Evolutionary conservation across 1,139 yeast species (phyloP), one percentile per base, ranked within the genome.

Genomic region (Hyphopichia pseudoburtonii): DNA sequence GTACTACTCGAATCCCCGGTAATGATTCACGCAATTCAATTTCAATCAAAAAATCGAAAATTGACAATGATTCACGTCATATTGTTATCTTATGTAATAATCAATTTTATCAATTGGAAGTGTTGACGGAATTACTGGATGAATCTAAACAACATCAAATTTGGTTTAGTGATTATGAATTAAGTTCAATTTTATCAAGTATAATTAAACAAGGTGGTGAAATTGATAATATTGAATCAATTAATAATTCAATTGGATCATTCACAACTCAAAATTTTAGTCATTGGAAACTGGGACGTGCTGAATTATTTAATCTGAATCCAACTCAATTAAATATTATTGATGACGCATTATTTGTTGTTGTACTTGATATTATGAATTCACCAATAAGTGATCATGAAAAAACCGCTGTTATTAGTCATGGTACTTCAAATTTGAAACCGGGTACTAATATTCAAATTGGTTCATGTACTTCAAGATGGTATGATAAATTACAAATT

Each of bases 401-500:
- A 22, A 73, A 73, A 44, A 60, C 72, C 2, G 41, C 56, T 26
- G 56, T 57, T 16, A 75, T 84, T 12, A 75, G 83, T 23, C 85
- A 82, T 52, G 94, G 94, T 18, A 73, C 85, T 3, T 73, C 85
- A 1, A 60, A 62, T 26, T 71, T 83, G 39, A 72, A 78, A 33
- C 61, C 66, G 2, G 66, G 66, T 17, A 64, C 73, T 22, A 86
- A 84, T 44, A 66, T 79, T 36, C 92, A 85, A 58, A 64, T 73
- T 11, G 94, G 94, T 15, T 78, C 88, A 2, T 85, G 92, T 63
- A 78, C 83, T 15, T 81, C 86, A 10, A 68, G 94, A 50, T 84
- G 90, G 86, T 84, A 82, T 53, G 94, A 85, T 56, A 85, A 85
- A 54, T 60, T 85, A 37, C 90, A 84, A 54, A 54, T 85, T 31